Evolutionary conservation across 306 rosid species (phyloP).

Genomic region (Medicago arabica): DNA sequence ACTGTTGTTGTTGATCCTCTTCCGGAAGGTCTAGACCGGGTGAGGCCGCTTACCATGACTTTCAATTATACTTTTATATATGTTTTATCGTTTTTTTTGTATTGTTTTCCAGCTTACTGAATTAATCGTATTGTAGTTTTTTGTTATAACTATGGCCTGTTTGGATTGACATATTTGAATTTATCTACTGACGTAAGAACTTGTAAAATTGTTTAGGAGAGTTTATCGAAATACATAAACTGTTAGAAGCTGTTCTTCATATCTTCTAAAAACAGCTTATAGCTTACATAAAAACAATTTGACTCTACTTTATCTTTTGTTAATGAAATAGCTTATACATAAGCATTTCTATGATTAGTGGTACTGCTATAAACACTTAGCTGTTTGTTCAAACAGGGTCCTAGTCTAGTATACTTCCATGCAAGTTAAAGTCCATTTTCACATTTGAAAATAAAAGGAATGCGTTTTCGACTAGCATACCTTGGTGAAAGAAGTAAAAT

Average conservation of each 20-base stretch:
- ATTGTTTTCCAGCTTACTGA: constrained; percentile 20
- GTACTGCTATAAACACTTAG: background rate
- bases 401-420: background rate
- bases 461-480: background rate
- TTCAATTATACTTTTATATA: background rate
- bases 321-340: background rate
- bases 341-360: background rate
- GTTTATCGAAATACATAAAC: background rate
- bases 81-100: background rate
- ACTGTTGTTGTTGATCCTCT: constrained; percentile 94
- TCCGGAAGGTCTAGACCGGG: constrained; percentile 88
- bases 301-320: background rate
- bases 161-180: background rate
- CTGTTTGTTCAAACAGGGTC: background rate
- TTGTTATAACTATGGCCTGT: constrained; percentile 4
- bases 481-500: constrained; percentile 28
- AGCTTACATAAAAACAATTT: background rate
- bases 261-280: no score
- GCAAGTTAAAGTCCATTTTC: constrained; percentile 14
- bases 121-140: constrained; percentile 10
- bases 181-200: background rate
- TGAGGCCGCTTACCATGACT: constrained; percentile 49
- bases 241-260: background rate
- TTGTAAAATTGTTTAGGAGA: background rate
- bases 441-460: background rate